Percentiles rank a stretch among this genome's conserved stretches.
Conservation (phyloP, 352 stramenopile genomes). For the Sclerospora graminicola region DNA sequence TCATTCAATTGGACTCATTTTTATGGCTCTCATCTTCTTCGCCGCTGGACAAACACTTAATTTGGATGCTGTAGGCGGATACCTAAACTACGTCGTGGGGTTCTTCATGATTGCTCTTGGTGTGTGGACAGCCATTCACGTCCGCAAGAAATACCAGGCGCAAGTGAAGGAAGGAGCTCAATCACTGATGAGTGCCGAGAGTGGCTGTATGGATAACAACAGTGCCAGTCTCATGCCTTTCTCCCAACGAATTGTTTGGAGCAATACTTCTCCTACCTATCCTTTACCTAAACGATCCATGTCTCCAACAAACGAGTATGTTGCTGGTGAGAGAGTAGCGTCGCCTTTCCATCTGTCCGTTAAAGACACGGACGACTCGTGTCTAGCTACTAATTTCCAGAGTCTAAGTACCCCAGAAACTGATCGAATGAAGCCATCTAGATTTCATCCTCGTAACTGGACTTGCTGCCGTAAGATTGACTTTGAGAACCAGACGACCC, state of each 20-base stretch:
- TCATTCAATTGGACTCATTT: constrained; percentile 82
- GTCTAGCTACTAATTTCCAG: constrained; percentile 5
- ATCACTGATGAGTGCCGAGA: constrained; percentile 1
- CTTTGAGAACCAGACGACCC: constrained; percentile 43
- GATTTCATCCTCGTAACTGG: constrained; percentile 9
- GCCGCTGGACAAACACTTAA: constrained; percentile 37
- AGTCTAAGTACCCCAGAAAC: neutral
- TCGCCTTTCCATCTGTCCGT: constrained; percentile 15
- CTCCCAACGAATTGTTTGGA: neutral
- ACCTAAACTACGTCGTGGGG: constrained; percentile 65
- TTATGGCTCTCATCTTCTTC: constrained; percentile 81
- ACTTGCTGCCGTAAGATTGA: constrained; percentile 24
- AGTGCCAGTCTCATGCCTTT: constrained; percentile 1
- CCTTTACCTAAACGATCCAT: neutral
- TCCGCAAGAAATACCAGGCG: constrained; percentile 38
- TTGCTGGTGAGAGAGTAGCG: neutral
- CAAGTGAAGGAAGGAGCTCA: constrained; percentile 29
- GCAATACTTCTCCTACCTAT: neutral
- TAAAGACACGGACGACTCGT: constrained; percentile 5
- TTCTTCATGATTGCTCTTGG: constrained; percentile 74
- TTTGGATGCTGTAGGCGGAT: constrained; percentile 42
- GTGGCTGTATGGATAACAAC: neutral
- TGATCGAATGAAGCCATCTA: constrained; percentile 2
- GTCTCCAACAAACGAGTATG: constrained; percentile 2
- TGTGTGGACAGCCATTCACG: constrained; percentile 38